These are phyloP conservation scores for Alternaria arbusti DNA, from an alignment of 2,329 filamentous ascomycete species.

Conservation along the genomic window DNA sequence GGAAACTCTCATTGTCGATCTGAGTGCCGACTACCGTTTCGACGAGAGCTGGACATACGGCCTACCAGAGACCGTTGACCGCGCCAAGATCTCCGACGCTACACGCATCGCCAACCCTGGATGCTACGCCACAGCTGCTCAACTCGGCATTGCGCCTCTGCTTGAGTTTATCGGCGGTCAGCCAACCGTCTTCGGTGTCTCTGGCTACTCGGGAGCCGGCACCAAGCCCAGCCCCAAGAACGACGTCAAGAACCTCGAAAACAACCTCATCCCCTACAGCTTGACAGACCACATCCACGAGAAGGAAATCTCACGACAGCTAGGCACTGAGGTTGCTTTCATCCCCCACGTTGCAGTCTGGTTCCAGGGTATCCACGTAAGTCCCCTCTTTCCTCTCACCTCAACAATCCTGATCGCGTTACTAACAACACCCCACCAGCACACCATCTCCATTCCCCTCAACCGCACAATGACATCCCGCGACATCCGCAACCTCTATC, in stretches of 20 bases:
- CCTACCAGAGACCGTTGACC: constrained; percentile 82
- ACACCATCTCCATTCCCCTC: constrained; percentile 89
- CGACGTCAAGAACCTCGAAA: constrained; percentile 78
- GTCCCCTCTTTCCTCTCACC: constrained; percentile 10
- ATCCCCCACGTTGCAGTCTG: constrained; percentile 94
- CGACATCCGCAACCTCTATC: constrained; percentile 92
- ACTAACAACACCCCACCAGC: too few species aligned
- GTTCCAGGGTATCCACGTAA: constrained; percentile 89
- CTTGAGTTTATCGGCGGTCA: constrained; percentile 77
- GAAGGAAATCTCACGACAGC: constrained; percentile 81
- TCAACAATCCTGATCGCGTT: not conserved
- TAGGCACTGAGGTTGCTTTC: constrained; percentile 79
- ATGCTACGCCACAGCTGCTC: constrained; percentile 92
- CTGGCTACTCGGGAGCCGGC: constrained; percentile 92
- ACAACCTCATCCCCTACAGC: constrained; percentile 91
- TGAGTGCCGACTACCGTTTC: constrained; percentile 97
- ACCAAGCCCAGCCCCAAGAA: constrained; percentile 96
- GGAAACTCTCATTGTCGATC: constrained; percentile 82
- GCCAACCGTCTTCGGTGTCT: constrained; percentile 87
- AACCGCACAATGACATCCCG: constrained; percentile 86
- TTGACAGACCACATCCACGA: constrained; percentile 96
- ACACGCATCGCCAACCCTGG: constrained; percentile 90
- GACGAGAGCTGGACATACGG: constrained; percentile 86
- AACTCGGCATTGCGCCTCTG: constrained; percentile 85
- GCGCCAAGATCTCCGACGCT: constrained; percentile 76